Conservation (phyloP, 2,329 filamentous ascomycete species). For the Furcasterigmium furcatum region DNA sequence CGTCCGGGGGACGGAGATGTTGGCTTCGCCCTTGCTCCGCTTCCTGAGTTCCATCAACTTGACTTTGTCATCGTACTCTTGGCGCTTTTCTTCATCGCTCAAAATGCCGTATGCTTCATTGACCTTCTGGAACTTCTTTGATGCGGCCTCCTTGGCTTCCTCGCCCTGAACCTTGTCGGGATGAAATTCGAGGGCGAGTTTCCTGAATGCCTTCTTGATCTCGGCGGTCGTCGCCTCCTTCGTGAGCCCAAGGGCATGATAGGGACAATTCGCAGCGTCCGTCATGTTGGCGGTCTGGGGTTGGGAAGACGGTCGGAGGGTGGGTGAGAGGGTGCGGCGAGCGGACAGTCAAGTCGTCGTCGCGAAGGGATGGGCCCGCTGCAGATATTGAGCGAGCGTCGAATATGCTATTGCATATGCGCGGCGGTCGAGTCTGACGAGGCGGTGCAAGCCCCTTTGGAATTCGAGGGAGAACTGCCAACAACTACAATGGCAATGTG, state of each 20-base stretch:
- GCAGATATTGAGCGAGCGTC: background rate
- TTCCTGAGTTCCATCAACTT: constrained; percentile 64
- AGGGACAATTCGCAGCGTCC: constrained; percentile 68
- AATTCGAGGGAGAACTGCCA: background rate
- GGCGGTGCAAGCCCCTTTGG: background rate
- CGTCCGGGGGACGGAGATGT: constrained; percentile 40
- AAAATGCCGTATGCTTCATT: constrained; percentile 92
- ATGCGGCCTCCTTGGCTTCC: constrained; percentile 70
- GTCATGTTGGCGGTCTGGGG: constrained; percentile 33
- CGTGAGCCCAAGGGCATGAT: constrained; percentile 70
- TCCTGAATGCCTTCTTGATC: constrained; percentile 79
- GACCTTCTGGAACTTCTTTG: constrained; percentile 86
- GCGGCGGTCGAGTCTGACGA: background rate
- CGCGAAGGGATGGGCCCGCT: background rate
- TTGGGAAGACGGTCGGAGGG: constrained; percentile 5
- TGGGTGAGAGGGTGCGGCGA: constrained; percentile 5
- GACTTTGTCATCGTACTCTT: constrained; percentile 75
- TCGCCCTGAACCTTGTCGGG: constrained; percentile 87
- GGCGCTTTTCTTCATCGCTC: constrained; percentile 69
- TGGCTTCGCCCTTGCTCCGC: constrained; percentile 29
- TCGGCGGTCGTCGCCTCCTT: constrained; percentile 66
- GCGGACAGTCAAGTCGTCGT: constrained; percentile 2
- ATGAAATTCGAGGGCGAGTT: constrained; percentile 83
- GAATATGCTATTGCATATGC: background rate
- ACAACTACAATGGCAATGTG: background rate